phyloP scores from a whole-genome alignment of 139 green algal genomes.

The Trebouxia sp. region DNA sequence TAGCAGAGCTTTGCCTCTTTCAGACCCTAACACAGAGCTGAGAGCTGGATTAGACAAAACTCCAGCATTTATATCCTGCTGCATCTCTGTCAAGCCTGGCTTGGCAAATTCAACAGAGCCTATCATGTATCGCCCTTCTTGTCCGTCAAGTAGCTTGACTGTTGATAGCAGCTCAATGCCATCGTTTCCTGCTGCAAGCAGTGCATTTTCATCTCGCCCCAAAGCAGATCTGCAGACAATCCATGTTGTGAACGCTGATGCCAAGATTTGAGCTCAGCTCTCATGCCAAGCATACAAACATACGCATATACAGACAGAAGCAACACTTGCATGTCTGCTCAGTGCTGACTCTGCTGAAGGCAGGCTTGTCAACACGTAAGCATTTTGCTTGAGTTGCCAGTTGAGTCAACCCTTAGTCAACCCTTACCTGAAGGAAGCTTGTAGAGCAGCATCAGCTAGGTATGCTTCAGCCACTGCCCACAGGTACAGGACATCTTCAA shows the following conservation, averaged over 20 bases:
- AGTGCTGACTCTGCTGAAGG: too few species aligned
- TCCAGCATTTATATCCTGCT: not conserved
- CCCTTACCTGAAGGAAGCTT: slow-evolving; percentile 9
- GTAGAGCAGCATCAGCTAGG: slow-evolving; percentile 9
- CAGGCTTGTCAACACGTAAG: too few species aligned
- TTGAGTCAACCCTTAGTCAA: not conserved
- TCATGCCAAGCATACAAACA: too few species aligned
- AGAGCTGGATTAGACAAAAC: not conserved
- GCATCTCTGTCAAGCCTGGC: not conserved
- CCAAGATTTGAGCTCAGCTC: too few species aligned
- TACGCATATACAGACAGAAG: too few species aligned
- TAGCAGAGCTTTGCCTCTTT: not conserved
- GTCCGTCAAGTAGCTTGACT: slow-evolving; percentile 29
- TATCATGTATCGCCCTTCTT: slow-evolving; percentile 35
- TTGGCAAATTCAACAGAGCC: slow-evolving; percentile 6
- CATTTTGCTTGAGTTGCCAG: too few species aligned
- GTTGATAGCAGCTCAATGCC: slow-evolving; percentile 11
- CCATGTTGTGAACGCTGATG: too few species aligned
- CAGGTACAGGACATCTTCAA: slow-evolving; percentile 34
- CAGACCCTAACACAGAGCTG: not conserved
- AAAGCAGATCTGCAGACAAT: slow-evolving; percentile 21
- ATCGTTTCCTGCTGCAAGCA: slow-evolving; percentile 30
- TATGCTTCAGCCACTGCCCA: slow-evolving; percentile 40
- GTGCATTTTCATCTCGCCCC: not conserved
- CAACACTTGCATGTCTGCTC: too few species aligned